Evolutionary conservation across 2,329 filamentous ascomycete species (phyloP), one percentile per base, ranked within the genome.

Genomic region (Epichloe glyceriae): DNA sequence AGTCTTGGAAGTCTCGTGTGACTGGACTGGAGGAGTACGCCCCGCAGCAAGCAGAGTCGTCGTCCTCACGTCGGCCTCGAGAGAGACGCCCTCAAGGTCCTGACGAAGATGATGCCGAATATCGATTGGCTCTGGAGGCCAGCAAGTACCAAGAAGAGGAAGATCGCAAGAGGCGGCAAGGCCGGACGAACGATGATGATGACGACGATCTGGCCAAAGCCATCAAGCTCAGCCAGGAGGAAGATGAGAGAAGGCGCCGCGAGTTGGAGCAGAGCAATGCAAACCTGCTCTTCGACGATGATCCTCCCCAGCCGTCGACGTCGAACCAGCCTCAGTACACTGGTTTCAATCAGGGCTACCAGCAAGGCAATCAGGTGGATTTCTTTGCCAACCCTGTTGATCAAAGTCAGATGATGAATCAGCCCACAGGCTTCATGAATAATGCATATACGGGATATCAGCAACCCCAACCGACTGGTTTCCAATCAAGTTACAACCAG

Each of bases 351-450:
- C 90, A 95, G 70, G 91, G 91, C 45, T 98, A 98, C 63, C 90
- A 97, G 71, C 93, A 98, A 70, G 91, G 95, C 64, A 86, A 86
- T 52, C 88, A 88, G 12, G 93, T 98, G 17, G 93, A 98, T 69
- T 97, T 94, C 81, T 93, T 94, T 60, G 93, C 91, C 53, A 98
- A 98, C 67, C 88, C 90, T 12, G 85, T 97, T 61, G 87, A 91
- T 52, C 83, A 65, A 50, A 80, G 71, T 59, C 84, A 87, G 64
- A 76, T 84, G 58, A 83, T 90, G 65, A 77, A 80, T 43, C 89
- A 95, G 65, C 85, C 81, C 3, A 94, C 88, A 1, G 88, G 88
- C n/a, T 86, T 73, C 57, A 71, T 80, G 66, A 64, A 67, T 50
- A 76, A 77, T 56, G 71, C 74, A 30, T 82, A 79, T 56, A 79